These are phyloP conservation scores for Entelexis paramagnoliae DNA, from an alignment of 1,139 yeast species.

Conservation along the genomic window DNA sequence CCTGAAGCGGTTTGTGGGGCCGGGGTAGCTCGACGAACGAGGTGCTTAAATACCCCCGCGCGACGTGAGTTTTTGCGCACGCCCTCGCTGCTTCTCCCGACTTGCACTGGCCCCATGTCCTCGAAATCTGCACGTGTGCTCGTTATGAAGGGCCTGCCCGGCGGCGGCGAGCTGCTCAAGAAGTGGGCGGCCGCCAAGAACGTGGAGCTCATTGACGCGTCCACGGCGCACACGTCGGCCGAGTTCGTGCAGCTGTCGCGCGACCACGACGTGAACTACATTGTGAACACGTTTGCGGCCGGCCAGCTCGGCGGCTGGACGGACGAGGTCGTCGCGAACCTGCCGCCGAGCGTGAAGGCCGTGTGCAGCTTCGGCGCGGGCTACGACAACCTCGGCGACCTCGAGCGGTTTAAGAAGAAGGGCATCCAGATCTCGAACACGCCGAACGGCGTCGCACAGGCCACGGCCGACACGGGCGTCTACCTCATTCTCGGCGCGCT, in stretches of 20 bases:
- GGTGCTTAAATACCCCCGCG: background rate
- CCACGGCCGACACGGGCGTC: conserved; percentile 67
- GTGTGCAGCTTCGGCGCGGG: conserved; percentile 88
- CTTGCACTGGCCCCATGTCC: background rate
- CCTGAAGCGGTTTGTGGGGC: too few species aligned
- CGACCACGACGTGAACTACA: conserved; percentile 30
- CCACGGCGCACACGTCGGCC: conserved; percentile 25
- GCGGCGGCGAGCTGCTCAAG: conserved; percentile 14
- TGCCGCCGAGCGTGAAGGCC: conserved; percentile 55
- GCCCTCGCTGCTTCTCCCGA: background rate
- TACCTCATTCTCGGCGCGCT: conserved; percentile 49
- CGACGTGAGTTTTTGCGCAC: background rate
- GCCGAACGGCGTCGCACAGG: conserved; percentile 58
- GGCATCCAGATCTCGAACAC: conserved; percentile 59
- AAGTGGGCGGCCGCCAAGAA: conserved; percentile 23
- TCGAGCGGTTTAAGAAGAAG: conserved; percentile 39
- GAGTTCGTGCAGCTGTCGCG: conserved; percentile 31
- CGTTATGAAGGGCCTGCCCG: conserved; percentile 9
- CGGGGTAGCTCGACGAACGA: too few species aligned
- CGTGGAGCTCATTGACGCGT: conserved; percentile 24
- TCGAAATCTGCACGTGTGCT: background rate
- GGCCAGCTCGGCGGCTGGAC: conserved; percentile 58
- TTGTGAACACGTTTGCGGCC: conserved; percentile 27
- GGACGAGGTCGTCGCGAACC: conserved; percentile 48
- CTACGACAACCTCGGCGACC: conserved; percentile 52